Evolutionary conservation across 208 protist genomes (phyloP), one percentile per base, ranked within the genome.

Genomic region (Wallacemonas rigidus): DNA sequence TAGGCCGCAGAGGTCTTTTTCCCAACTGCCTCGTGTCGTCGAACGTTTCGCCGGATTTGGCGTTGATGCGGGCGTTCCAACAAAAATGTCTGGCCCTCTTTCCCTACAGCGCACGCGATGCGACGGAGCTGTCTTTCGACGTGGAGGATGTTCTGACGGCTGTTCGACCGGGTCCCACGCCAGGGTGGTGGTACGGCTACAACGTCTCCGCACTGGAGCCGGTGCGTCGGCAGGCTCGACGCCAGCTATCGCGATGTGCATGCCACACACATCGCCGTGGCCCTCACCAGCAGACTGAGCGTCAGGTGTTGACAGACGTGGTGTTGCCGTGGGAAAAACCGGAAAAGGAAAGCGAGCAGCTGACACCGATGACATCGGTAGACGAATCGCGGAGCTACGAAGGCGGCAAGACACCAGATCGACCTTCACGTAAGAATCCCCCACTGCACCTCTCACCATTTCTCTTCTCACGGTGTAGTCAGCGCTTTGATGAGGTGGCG

Each of bases 181-280:
- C 74, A 12, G 90, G 90, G 15, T 95, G 87, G 90, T 95, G 90
- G 90, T 88, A 72, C 70, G 87, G 86, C 61, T 68, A 87, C 51
- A 88, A 89, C 50, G 63, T 80, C 69, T 69, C 64, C n/a, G 64
- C 64, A 2, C 43, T 65, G 17, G 60, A 65, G n/a, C 60, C 60
- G 15, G 15, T 71, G 56, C 71, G 64, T 47, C 69, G 43, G 64
- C 72, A 43, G 2, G 56, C 36, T 11, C 35, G 17, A 14, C 62
- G 6, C 0, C 45, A 50, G 45, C 8, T 50, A 6, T 50, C 45
- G 45, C 45, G 74, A 80, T 14, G 71, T 36, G 2, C 36, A 55
- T 69, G 45, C 43, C 53, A 57, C 53, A 6, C 53, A n/a, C 53
- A n/a, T 6, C 53, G 53, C 14, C 53, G 12, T 12, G 45, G 26